These are phyloP conservation scores for Rhododendron simsii DNA, from an alignment of 148 eudicot genomes.

Conservation along the genomic window DNA sequence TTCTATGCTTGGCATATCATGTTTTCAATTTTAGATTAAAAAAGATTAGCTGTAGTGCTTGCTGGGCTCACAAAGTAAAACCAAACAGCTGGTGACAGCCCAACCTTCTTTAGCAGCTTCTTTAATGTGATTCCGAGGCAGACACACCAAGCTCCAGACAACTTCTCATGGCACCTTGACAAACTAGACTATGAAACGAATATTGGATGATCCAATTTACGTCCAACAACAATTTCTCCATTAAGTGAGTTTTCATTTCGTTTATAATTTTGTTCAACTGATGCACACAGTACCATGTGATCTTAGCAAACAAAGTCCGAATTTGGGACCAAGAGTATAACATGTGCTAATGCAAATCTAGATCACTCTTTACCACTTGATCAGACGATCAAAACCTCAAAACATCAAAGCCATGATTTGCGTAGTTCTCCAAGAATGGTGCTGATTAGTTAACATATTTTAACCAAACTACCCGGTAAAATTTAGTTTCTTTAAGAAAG, in stretches of 20 bases:
- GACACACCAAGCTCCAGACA: background rate
- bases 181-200: background rate
- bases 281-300: background rate
- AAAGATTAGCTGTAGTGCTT: background rate
- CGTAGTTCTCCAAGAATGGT: background rate
- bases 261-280: background rate
- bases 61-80: background rate
- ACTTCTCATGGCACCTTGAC: background rate
- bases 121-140: background rate
- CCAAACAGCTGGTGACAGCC: background rate
- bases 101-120: background rate
- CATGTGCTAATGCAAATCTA: background rate
- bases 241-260: background rate
- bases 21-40: background rate
- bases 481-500: background rate
- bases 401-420: background rate
- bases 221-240: background rate
- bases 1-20: background rate
- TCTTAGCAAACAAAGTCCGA: background rate
- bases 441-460: background rate
- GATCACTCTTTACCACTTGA: background rate
- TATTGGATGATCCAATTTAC: background rate
- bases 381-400: background rate
- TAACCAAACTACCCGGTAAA: background rate
- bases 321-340: background rate